These are phyloP conservation scores for Immersiella caudata DNA, from an alignment of 495 filamentous ascomycete species.

Conservation along the genomic window DNA sequence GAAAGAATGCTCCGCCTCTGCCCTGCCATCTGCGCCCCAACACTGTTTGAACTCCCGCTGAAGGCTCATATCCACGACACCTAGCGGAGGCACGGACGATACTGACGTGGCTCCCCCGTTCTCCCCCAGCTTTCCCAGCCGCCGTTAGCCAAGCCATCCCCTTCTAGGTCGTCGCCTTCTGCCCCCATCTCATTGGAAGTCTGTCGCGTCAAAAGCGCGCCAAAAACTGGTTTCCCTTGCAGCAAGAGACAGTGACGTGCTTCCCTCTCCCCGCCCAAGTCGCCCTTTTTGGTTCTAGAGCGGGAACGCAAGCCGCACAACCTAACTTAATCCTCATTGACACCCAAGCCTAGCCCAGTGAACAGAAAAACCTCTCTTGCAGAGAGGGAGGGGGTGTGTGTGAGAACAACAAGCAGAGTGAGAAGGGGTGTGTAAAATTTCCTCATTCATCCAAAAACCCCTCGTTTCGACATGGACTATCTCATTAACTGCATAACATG, in stretches of 20 bases:
- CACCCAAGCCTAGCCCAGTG: neutral
- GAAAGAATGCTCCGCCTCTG: slow-evolving; percentile 5
- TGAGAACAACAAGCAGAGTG: neutral
- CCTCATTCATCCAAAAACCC: neutral
- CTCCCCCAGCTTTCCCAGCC: slow-evolving; percentile 1
- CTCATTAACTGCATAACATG: slow-evolving; percentile 26
- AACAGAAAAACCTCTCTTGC: neutral
- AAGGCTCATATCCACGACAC: neutral
- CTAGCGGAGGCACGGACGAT: neutral
- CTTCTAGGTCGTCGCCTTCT: neutral
- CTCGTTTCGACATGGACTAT: slow-evolving; percentile 15
- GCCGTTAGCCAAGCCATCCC: neutral
- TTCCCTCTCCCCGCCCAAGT: neutral
- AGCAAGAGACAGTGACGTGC: slow-evolving; percentile 11
- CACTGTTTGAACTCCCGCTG: neutral
- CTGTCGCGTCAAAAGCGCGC: neutral
- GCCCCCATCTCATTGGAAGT: neutral
- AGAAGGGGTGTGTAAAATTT: neutral
- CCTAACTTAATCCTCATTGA: neutral
- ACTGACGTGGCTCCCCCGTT: neutral
- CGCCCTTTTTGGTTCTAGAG: neutral
- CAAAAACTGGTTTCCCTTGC: slow-evolving; percentile 12
- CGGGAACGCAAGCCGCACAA: neutral
- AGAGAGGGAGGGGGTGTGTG: slow-evolving; percentile 3
- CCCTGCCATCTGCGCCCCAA: neutral